These are phyloP conservation scores for Parmelia sp. DNA, from an alignment of 495 filamentous ascomycete genomes.

Conservation along the genomic window DNA sequence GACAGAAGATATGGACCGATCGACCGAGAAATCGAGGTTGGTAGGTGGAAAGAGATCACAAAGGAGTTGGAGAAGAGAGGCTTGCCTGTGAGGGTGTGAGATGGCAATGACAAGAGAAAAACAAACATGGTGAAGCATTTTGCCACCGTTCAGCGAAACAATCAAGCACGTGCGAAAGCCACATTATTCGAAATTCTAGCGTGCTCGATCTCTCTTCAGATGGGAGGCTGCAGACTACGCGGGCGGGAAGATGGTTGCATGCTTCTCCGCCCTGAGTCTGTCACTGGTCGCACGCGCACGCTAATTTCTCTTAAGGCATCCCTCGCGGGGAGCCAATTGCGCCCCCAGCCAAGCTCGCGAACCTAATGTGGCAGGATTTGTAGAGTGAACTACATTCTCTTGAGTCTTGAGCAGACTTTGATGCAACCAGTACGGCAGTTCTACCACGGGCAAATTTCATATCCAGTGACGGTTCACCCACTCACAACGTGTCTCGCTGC, in stretches of 20 bases:
- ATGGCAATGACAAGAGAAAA: background rate
- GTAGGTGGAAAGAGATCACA: slow-evolving; percentile 80
- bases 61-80: slow-evolving; percentile 59
- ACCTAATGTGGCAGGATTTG: background rate
- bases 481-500: background rate
- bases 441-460: background rate
- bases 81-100: slow-evolving; percentile 28
- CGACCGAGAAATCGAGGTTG: slow-evolving; percentile 67
- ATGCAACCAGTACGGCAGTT: background rate
- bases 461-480: background rate
- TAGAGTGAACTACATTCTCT: too few relatives aligned
- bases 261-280: background rate
- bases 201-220: background rate
- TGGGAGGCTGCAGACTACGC: background rate
- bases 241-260: background rate
- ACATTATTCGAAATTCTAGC: background rate
- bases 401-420: background rate
- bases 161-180: background rate
- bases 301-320: background rate
- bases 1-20: slow-evolving; percentile 53
- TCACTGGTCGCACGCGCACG: background rate
- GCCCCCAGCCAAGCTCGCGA: background rate
- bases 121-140: background rate
- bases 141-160: background rate
- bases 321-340: background rate